Percentiles rank a stretch among this genome's conserved stretches.
Evolutionary conservation across 2,329 filamentous ascomycete species (phyloP).

Genomic region (Penicillium sp.): DNA sequence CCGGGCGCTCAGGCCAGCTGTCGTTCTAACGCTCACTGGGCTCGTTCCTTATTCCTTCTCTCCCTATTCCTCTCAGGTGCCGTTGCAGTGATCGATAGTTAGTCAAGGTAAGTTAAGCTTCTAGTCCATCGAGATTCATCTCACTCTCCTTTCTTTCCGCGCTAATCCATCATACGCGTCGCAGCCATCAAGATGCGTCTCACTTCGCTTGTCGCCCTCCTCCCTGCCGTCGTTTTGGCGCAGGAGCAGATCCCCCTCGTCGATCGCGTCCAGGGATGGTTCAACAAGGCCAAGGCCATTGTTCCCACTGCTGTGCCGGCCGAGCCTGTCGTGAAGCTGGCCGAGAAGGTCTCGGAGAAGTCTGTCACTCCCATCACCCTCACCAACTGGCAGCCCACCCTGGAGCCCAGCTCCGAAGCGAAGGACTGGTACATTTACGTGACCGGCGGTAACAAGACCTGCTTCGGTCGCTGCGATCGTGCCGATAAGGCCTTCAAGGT

Average conservation of each 20-base stretch:
- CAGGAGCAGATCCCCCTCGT: conserved; percentile 57
- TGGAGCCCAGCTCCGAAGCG: conserved; percentile 44
- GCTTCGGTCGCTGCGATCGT: conserved; percentile 57
- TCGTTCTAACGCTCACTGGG: conserved; percentile 21
- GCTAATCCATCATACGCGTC: conserved; percentile 16
- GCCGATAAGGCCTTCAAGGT: conserved; percentile 55
- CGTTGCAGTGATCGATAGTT: conserved; percentile 12
- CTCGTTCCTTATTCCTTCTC: conserved; percentile 20
- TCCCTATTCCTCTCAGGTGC: conserved; percentile 21
- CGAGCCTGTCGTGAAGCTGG: conserved; percentile 40
- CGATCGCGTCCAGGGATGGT: conserved; percentile 47
- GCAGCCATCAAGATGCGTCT: conserved; percentile 50
- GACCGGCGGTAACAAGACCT: conserved; percentile 64
- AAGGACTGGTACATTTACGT: conserved; percentile 60
- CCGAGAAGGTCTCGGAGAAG: conserved; percentile 50
- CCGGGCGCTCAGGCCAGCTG: conserved; percentile 33
- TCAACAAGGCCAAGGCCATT: conserved; percentile 54
- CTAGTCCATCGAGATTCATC: conserved; percentile 10
- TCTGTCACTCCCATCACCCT: conserved; percentile 54
- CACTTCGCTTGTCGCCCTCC: conserved; percentile 50
- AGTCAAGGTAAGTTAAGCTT: background rate
- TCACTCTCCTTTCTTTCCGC: background rate
- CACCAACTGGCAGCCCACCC: conserved; percentile 56
- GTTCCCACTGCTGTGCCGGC: conserved; percentile 50
- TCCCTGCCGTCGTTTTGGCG: conserved; percentile 52